Evolutionary conservation across 2,329 filamentous ascomycete genomes (phyloP), one percentile per base, ranked within the genome.

Genomic region (Cordyceps tenuipes): DNA sequence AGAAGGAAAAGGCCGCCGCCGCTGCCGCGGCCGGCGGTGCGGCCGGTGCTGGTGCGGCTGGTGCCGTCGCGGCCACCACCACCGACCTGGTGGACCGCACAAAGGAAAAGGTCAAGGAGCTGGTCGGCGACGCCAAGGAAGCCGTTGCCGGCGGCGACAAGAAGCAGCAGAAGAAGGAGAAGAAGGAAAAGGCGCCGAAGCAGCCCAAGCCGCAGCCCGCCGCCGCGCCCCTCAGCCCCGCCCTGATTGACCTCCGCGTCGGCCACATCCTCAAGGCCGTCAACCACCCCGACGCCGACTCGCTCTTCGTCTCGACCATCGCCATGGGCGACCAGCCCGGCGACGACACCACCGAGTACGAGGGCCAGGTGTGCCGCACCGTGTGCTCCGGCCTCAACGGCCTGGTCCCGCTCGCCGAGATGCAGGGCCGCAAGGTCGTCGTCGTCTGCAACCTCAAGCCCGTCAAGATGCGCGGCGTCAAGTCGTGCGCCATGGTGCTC

Each of bases 371-470:
- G 48, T 91, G 92, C 68, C 89, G 94, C 51, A 99, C 93, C 17
- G 93, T 99, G 53, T 99, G 94, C 83, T 97, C 94, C 1, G 94
- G 94, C 31, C 83, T 99, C 65, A 97, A 96, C 74, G 94, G 94
- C 8, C 84, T 97, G 34, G 78, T 99, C 1, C 94, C 94, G 0
- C 82, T 99, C 51, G 91, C 90, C 74, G 91, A 96, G 74, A 97
- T 99, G 94, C 94, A 99, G 75, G 86, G 87, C 70, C 90, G 94
- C 73, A 96, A 95, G 78, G 90, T 99, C 63, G 84, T 99, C 36
- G 90, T 94, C 1, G 93, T 99, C 23, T 96, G 91, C 81, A 99
- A 99, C 76, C 84, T 99, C 67, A 99, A 99, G 82, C 94, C 94
- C 55, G 94, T 97, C 73, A 99, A 95, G 75, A 99, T 99, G 94